Evolutionary conservation across 2,329 filamentous ascomycete genomes (phyloP).

Genomic region (Alternaria brassicicola): DNA sequence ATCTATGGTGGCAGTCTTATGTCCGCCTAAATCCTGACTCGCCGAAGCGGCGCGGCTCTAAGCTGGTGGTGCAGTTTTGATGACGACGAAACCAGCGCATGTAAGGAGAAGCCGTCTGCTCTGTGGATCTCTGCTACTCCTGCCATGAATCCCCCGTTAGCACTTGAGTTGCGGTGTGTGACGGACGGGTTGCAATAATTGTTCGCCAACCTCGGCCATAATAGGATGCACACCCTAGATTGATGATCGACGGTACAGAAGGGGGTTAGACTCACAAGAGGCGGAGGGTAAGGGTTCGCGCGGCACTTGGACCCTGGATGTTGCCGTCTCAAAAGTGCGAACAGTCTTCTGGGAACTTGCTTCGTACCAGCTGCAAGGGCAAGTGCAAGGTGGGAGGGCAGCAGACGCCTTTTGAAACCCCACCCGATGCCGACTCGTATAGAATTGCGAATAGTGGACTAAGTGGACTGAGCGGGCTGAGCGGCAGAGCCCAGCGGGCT

Average conservation of each 20-base stretch:
- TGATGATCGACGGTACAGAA: conserved; percentile 18
- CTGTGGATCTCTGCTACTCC: background rate
- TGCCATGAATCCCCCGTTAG: conserved; percentile 20
- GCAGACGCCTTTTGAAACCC: conserved; percentile 18
- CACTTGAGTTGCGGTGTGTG: conserved; percentile 18
- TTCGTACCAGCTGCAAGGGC: conserved; percentile 1
- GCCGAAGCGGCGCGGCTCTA: conserved; percentile 16
- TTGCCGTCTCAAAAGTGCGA: background rate
- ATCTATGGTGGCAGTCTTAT: conserved; percentile 13
- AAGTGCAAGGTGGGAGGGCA: conserved; percentile 16
- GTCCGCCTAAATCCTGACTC: conserved; percentile 23
- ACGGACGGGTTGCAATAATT: conserved; percentile 8
- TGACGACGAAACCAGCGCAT: conserved; percentile 1
- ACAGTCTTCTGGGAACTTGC: background rate
- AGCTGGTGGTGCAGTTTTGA: conserved; percentile 11
- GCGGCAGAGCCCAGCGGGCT: conserved; percentile 25
- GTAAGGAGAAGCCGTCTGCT: conserved; percentile 1
- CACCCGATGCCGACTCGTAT: conserved; percentile 17
- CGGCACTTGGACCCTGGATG: conserved; percentile 9
- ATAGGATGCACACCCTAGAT: conserved; percentile 26
- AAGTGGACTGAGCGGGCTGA: conserved; percentile 12
- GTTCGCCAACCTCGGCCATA: conserved; percentile 15
- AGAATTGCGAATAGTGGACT: conserved; percentile 18
- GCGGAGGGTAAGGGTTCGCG: conserved; percentile 12
- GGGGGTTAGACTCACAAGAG: conserved; percentile 24